Percentiles rank a stretch among this genome's conserved stretches.
These are phyloP conservation scores for Aurinia saxatilis DNA, from an alignment of 345 rosid genomes.

Conservation along the genomic window DNA sequence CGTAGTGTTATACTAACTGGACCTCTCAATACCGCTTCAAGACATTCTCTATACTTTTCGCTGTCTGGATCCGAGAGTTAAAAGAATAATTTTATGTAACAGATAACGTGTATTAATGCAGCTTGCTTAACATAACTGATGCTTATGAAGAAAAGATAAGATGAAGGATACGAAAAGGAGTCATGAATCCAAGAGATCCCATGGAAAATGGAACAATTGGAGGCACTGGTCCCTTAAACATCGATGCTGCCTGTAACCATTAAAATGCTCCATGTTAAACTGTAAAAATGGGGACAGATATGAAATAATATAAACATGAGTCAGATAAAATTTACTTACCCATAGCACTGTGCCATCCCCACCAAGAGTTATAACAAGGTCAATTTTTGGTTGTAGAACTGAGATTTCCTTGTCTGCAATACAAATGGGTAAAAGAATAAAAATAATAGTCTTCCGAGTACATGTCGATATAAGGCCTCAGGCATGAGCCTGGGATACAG, in stretches of 20 bases:
- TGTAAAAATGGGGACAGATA: neutral
- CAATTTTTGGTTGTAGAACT: slow-evolving; percentile 73
- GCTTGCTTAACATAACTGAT: no score
- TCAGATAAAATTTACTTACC: slow-evolving; percentile 42
- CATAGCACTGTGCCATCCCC: slow-evolving; percentile 99
- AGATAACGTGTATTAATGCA: no score
- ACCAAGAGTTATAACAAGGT: slow-evolving; percentile 95
- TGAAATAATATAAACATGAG: neutral
- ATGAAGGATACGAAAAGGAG: slow-evolving; percentile 91
- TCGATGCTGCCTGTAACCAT: slow-evolving; percentile 82
- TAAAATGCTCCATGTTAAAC: slow-evolving; percentile 5
- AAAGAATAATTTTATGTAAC: slow-evolving; percentile 8
- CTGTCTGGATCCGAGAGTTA: slow-evolving; percentile 45
- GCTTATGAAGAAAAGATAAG: neutral
- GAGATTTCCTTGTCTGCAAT: slow-evolving; percentile 64
- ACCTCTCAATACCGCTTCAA: slow-evolving; percentile 70
- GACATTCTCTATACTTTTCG: slow-evolving; percentile 73
- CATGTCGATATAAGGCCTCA: neutral
- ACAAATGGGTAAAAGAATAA: slow-evolving; percentile 5
- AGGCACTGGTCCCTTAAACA: slow-evolving; percentile 99
- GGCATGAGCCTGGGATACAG: neutral
- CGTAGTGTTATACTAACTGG: slow-evolving; percentile 92
- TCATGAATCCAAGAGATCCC: slow-evolving; percentile 99
- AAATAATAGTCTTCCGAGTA: no score
- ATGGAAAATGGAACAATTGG: slow-evolving; percentile 91